Base-by-base conservation (phyloP, 371 early-diverging fungal species). In the Syncephalastrum racemosum region DNA sequence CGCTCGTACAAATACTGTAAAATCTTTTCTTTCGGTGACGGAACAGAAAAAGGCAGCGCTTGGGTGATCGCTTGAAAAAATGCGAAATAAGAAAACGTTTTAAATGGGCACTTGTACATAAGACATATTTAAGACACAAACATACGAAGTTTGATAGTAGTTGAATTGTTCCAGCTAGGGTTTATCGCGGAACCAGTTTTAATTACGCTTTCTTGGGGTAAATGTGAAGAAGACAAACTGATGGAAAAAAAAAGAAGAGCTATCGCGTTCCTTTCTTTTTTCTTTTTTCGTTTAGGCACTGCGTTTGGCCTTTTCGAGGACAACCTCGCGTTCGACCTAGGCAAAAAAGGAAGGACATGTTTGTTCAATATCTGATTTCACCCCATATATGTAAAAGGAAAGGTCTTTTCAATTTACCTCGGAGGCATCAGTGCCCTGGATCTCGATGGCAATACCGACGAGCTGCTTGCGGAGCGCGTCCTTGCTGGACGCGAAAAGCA, bases 401-500 rank as follows among this genome's bases (percentile, higher is more conserved):
- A 49, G 27, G 15, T 41, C 15, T 18, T 45, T 31, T 43, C 24
- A 23, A 20, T 44, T 63, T 67, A 77, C 81, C 71, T 90, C 91
- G 41, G 84, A 78, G 13, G 66, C 40, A 50, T 93, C 93, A 50
- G 91, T 93, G 60, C 87, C 90, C 81, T 97, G 97, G 62, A 96
- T 77, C 54, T 94, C 94, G 50, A 78, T 68, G 53, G 76, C 82
- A 56, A 94, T 58, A 53, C 95, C 96, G 44, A 81, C 82, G 51
- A 95, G 82, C 50, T 71, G 68, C 73, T 78, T 87, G 70, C 90
- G 87, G 42, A 97, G 66, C 50, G 86, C 88, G 42, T 89, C 89
- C 79, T 92, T 94, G 81, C 87, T 88, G 53, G 92, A 84, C 50
- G 97, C 88, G 80, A 94, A 96, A 65, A 95, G 45, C 97, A 97